Evolutionary conservation across 805 yeast species (phyloP).

Genomic region (Torulaspora microellipsoides): DNA sequence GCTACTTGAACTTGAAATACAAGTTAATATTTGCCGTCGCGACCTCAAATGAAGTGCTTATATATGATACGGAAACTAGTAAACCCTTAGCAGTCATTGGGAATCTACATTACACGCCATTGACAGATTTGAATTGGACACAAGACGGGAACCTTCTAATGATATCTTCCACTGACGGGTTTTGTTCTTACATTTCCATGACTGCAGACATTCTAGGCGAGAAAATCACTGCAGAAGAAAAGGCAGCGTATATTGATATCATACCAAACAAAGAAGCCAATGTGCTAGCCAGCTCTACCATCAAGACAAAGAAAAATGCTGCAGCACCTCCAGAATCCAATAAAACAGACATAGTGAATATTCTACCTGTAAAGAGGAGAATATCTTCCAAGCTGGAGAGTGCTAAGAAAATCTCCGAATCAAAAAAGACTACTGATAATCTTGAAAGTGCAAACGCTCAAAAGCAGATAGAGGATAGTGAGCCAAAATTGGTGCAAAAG

Average conservation of each 20-base stretch:
- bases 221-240: conserved; percentile 19
- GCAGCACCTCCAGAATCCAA: neutral
- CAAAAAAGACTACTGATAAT: neutral
- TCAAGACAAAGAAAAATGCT: neutral
- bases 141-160: conserved; percentile 65
- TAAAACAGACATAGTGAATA: conserved; percentile 14
- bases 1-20: conserved; percentile 60
- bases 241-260: neutral
- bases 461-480: no score
- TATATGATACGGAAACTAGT: conserved; percentile 72
- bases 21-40: conserved; percentile 89
- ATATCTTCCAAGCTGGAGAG: neutral
- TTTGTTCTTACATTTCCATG: conserved; percentile 66
- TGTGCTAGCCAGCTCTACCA: neutral
- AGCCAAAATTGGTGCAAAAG: neutral
- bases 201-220: conserved; percentile 54
- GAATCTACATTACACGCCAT: conserved; percentile 80
- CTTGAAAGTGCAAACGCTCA: neutral
- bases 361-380: conserved; percentile 22
- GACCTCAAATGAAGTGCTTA: conserved; percentile 74
- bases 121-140: conserved; percentile 87
- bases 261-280: neutral
- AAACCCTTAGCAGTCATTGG: conserved; percentile 70
- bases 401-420: neutral
- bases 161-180: conserved; percentile 88